Base-by-base conservation (phyloP, 441 rosid genomes). In the Gossypium armourianum region DNA sequence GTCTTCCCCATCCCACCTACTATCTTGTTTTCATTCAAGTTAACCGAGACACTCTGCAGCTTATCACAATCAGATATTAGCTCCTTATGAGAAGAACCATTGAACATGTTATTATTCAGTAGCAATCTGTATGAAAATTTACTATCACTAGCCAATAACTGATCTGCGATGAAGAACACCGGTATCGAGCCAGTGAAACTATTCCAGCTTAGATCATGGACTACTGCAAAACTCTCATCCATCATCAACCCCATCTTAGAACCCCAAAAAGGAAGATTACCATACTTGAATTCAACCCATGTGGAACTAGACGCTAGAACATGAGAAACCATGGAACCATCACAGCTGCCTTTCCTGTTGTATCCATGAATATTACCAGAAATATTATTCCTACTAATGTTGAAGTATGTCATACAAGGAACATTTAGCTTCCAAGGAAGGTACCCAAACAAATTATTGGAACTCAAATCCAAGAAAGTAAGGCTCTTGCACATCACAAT, bases 171-270 rank as follows among this genome's bases (percentile, higher is more conserved):
- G 7, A 69, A 76, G 74, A 88, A 85, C 68, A 57, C 55, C 19
- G 93, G 90, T 74, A 88, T 54, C 4, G 58, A 68, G 54, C 89
- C 93, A 59, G 36, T 1, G 69, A 88, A 84, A 26, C 72, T 71
- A 77, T 88, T 88, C 81, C 81, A 75, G 64, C 93, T 86, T 68
- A 88, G 86, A 80, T 88, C 93, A 74, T 85, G 89, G 68, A 73
- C 55, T 57, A 88, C 61, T 20, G 56, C 74, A 50, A 61, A 74
- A 43, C 52, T 75, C 1, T 62, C 72, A 12, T 50, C 69, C 43
- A 63, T 16, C 58, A 65, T 24, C 10, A 21, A 70, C 63, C 62
- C 50, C 79, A 62, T 77, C 70, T 72, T 76, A 29, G 83, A 61
- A 70, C 78, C 79, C 87, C 80, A 75, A 57, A 72, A 17, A 32